Evolutionary conservation across 139 green algal species (phyloP).

Genomic region (Gonium pectorale): DNA sequence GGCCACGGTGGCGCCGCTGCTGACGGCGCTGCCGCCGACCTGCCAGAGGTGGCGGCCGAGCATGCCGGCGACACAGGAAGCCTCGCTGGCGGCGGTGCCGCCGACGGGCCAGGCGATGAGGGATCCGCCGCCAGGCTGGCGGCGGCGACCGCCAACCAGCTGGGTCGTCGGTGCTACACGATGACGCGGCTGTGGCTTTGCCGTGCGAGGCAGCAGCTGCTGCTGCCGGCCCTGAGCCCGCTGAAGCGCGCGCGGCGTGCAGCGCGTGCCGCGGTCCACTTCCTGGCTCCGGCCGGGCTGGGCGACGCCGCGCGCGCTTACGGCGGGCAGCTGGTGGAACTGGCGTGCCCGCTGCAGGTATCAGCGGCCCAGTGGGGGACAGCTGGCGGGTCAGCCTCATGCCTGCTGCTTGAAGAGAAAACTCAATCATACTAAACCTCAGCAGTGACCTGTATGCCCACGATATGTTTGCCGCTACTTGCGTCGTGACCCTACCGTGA

Average conservation of each 20-base stretch:
- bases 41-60: not conserved
- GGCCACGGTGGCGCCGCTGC: not conserved
- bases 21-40: no score
- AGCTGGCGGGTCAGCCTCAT: no score
- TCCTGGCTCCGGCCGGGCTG: not conserved
- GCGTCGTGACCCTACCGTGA: no score
- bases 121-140: no score
- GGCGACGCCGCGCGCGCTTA: not conserved
- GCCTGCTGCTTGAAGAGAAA: no score
- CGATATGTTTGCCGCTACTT: no score
- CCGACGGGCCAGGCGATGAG: not conserved
- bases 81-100: not conserved
- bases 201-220: not conserved
- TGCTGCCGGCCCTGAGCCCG: not conserved
- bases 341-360: slow-evolving; percentile 14
- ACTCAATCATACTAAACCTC: no score
- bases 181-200: slow-evolving; percentile 1
- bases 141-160: not conserved
- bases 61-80: not conserved
- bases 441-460: no score
- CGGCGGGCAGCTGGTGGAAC: not conserved
- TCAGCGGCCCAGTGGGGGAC: no score
- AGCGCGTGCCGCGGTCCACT: not conserved
- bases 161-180: not conserved
- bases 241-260: not conserved